Conservation (phyloP, 305 asterid genomes). For the Fraxinus sp. region DNA sequence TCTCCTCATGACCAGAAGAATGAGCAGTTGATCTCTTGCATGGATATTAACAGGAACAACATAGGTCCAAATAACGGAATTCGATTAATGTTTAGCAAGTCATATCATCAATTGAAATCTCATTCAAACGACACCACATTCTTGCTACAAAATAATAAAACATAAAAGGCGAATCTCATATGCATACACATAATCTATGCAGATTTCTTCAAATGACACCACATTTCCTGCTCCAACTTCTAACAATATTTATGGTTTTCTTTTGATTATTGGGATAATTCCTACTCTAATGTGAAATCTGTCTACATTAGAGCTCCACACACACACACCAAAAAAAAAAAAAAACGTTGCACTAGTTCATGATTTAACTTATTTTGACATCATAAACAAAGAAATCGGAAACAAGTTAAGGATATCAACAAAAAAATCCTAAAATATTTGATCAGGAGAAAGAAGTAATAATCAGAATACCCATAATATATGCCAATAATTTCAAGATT, state of each 20-base stretch:
- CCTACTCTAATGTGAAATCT: neutral
- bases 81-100: neutral
- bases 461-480: neutral
- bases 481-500: neutral
- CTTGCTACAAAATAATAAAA: neutral
- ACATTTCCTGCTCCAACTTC: neutral
- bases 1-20: constrained; percentile 52
- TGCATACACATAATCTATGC: neutral
- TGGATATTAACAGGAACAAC: neutral
- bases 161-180: neutral
- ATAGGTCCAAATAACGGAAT: neutral
- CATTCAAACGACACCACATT: neutral
- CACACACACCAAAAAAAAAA: too few relatives aligned
- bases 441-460: neutral
- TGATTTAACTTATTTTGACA: neutral
- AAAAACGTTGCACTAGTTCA: neutral
- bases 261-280: neutral
- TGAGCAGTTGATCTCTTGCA: constrained; percentile 38
- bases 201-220: neutral
- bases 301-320: neutral
- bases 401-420: neutral
- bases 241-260: neutral
- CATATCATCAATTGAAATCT: neutral
- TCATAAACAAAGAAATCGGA: neutral
- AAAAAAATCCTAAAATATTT: too few relatives aligned